Evolutionary conservation across 176 grass and related monocot species (phyloP).

Genomic region (Sorghum bicolor): Sorghum_bicolor_NCBIv3 NC_012872.2:67440501-67441000

Average conservation of each 20-base stretch:
- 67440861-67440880: not conserved
- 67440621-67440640: too few species aligned
- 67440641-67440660: not conserved
- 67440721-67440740: not conserved
- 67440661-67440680: not conserved
- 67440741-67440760: not conserved
- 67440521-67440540: not conserved
- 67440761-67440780: not conserved
- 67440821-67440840: not conserved
- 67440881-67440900: not conserved
- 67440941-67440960: too few species aligned
- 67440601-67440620: not conserved
- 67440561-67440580: not conserved
- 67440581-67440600: not conserved
- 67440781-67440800: not conserved
- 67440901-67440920: not conserved
- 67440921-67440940: not conserved
- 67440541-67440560: not conserved
- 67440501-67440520: not conserved
- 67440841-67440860: not conserved
- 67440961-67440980: too few species aligned
- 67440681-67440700: not conserved
- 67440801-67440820: not conserved
- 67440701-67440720: not conserved
- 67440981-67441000: too few species aligned